phyloP scores from a whole-genome alignment of 2,329 filamentous ascomycete genomes.

The Ilyonectria robusta region DNA sequence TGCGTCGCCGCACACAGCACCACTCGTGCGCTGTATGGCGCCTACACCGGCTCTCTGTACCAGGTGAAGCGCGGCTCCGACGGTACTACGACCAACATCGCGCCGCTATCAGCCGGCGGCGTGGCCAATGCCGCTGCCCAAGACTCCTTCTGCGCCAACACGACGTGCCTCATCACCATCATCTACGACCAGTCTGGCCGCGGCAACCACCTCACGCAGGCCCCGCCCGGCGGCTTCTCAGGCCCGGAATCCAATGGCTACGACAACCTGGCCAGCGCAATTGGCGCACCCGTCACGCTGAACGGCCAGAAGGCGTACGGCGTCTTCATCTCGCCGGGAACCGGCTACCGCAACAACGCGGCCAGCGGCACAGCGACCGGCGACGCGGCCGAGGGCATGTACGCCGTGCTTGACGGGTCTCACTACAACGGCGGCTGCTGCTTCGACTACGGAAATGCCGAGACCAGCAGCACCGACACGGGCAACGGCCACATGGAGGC shows the following conservation, averaged over 20 bases:
- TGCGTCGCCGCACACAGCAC: conserved; percentile 76
- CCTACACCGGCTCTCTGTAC: conserved; percentile 69
- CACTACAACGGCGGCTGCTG: conserved; percentile 72
- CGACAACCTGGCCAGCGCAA: conserved; percentile 72
- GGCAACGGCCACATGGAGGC: conserved; percentile 79
- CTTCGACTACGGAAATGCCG: conserved; percentile 72
- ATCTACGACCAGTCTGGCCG: conserved; percentile 77
- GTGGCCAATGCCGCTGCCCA: conserved; percentile 74
- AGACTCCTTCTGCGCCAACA: conserved; percentile 71
- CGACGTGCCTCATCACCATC: conserved; percentile 74
- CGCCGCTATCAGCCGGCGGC: conserved; percentile 69
- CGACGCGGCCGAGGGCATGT: conserved; percentile 72
- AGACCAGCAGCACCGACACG: conserved; percentile 65
- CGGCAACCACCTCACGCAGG: conserved; percentile 74
- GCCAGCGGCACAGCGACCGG: conserved; percentile 67
- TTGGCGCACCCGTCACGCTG: conserved; percentile 72
- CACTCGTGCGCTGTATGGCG: conserved; percentile 72
- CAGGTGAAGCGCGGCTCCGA: conserved; percentile 71
- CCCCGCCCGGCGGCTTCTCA: conserved; percentile 67
- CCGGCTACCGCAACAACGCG: conserved; percentile 73
- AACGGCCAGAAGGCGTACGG: conserved; percentile 75
- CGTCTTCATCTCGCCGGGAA: conserved; percentile 73
- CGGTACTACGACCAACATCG: conserved; percentile 31
- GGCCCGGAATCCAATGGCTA: conserved; percentile 70
- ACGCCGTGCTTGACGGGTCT: conserved; percentile 71